Evolutionary conservation across 352 stramenopile species (phyloP).

Genomic region (Phytophthora sp.): DNA sequence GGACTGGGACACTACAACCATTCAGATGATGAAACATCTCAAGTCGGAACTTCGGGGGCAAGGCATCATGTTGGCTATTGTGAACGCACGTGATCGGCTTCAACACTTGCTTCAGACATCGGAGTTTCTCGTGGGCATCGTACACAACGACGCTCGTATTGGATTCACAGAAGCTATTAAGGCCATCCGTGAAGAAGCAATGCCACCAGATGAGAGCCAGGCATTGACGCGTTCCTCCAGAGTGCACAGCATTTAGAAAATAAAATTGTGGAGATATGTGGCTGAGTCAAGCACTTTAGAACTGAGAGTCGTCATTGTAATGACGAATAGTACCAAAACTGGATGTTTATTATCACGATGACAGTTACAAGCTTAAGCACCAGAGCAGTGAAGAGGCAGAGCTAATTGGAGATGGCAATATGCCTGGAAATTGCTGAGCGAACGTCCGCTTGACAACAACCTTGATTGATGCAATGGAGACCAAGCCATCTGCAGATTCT

Average conservation of each 20-base stretch:
- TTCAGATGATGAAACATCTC: constrained; percentile 88
- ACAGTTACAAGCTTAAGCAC: no score
- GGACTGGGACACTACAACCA: constrained; percentile 86
- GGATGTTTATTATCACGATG: constrained; percentile 5
- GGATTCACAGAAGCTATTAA: constrained; percentile 67
- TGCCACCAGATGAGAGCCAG: constrained; percentile 28
- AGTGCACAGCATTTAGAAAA: constrained; percentile 34
- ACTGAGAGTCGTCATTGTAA: constrained; percentile 20
- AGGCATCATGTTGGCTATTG: constrained; percentile 75
- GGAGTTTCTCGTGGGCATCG: constrained; percentile 70
- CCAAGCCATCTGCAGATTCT: not conserved
- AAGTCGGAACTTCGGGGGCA: constrained; percentile 62
- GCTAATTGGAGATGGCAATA: not conserved
- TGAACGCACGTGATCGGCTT: constrained; percentile 72
- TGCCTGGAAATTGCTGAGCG: not conserved
- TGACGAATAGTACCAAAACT: constrained; percentile 28
- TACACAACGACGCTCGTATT: constrained; percentile 65
- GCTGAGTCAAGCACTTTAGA: not conserved
- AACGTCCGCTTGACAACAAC: no score
- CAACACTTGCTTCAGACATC: constrained; percentile 69
- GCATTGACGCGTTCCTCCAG: constrained; percentile 24
- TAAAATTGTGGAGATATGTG: not conserved
- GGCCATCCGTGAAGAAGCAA: constrained; percentile 54
- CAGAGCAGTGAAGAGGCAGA: no score
- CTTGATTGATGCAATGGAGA: not conserved